Percentiles rank a stretch among this genome's conserved stretches.
phyloP scores from a whole-genome alignment of 176 grass and related monocot species.

The Juncus inflexus region DNA sequence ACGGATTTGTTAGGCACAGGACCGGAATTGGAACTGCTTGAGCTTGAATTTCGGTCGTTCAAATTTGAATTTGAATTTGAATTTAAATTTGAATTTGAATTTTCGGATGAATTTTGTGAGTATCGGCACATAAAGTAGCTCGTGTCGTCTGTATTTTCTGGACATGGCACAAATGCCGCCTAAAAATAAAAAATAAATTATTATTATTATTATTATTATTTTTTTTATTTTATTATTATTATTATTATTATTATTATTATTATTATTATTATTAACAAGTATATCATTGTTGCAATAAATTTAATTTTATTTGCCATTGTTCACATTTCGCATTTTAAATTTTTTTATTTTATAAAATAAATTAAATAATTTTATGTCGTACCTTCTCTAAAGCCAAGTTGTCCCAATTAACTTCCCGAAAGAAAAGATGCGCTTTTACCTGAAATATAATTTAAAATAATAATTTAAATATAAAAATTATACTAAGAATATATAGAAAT shows the following conservation, averaged over 20 bases:
- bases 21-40: slow-evolving; percentile 18
- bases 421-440: slow-evolving; percentile 41
- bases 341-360: neutral
- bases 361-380: neutral
- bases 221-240: too few relatives aligned
- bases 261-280: neutral
- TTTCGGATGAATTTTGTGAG: slow-evolving; percentile 5
- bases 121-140: slow-evolving; percentile 36
- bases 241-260: neutral
- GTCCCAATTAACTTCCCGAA: slow-evolving; percentile 35
- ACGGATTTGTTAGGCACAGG: slow-evolving; percentile 7
- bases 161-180: slow-evolving; percentile 39
- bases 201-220: neutral
- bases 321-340: neutral
- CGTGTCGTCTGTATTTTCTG: slow-evolving; percentile 36
- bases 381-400: slow-evolving; percentile 34
- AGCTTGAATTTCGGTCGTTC: slow-evolving; percentile 19
- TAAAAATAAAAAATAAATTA: slow-evolving; percentile 7
- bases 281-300: too few relatives aligned
- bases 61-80: slow-evolving; percentile 17
- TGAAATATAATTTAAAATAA: slow-evolving; percentile 30
- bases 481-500: slow-evolving; percentile 14
- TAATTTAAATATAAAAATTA: slow-evolving; percentile 9
- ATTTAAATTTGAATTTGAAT: too few relatives aligned
- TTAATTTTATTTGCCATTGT: too few relatives aligned